Conservation (phyloP, 805 yeast species). For the Saccharomycopsis amapae region DNA sequence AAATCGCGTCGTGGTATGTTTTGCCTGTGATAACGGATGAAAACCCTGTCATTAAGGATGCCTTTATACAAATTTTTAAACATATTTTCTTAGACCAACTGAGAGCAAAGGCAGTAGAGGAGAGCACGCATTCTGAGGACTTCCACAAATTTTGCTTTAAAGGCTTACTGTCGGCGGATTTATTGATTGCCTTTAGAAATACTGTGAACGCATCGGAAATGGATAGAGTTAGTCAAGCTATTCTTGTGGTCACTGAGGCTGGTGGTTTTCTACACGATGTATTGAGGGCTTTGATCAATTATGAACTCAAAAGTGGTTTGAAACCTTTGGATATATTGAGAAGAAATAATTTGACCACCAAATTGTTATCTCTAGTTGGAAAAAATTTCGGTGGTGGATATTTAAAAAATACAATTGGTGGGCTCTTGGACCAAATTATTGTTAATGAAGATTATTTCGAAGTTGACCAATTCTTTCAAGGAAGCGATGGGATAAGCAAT, state of each 20-base stretch:
- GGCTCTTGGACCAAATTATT: conserved; percentile 48
- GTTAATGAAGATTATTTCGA: conserved; percentile 47
- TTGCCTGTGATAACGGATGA: conserved; percentile 15
- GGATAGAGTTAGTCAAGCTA: conserved; percentile 13
- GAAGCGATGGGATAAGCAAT: conserved; percentile 32
- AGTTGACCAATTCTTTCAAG: conserved; percentile 38
- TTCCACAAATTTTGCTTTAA: conserved; percentile 5
- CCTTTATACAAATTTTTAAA: conserved; percentile 17
- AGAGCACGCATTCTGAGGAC: background rate
- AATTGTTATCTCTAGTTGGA: conserved; percentile 65
- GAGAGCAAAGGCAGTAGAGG: background rate
- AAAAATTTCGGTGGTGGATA: conserved; percentile 59
- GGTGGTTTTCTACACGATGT: conserved; percentile 2
- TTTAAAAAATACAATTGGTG: conserved; percentile 44
- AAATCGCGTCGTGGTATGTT: conserved; percentile 12
- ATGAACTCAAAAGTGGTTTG: conserved; percentile 21
- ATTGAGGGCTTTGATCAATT: conserved; percentile 5
- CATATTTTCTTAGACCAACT: conserved; percentile 4
- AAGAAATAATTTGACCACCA: conserved; percentile 62
- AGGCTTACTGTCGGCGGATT: conserved; percentile 26
- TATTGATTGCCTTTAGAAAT: conserved; percentile 35
- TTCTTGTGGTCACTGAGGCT: conserved; percentile 7
- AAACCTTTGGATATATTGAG: conserved; percentile 55
- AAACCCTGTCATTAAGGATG: conserved; percentile 12
- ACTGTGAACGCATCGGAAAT: conserved; percentile 6